phyloP scores from a whole-genome alignment of 495 filamentous ascomycete genomes.

The Podospora didyma region DNA sequence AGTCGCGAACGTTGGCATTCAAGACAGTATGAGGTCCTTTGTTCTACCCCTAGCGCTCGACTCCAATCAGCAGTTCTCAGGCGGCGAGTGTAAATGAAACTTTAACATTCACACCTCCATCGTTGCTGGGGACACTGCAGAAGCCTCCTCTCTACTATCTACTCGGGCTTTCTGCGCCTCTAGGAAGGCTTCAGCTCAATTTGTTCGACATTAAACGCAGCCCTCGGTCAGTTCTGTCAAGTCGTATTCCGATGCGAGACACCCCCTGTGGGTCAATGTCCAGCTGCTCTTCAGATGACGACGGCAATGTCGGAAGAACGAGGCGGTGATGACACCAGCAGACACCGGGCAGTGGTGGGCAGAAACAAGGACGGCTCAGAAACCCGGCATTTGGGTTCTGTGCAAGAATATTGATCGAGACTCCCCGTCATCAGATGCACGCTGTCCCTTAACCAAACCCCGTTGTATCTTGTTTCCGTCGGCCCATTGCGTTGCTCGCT shows the following conservation, averaged over 20 bases:
- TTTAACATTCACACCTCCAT: not conserved
- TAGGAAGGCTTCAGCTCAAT: conserved; percentile 2
- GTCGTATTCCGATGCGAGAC: not conserved
- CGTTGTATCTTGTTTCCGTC: not conserved
- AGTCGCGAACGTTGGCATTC: not conserved
- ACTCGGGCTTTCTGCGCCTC: too few relatives aligned
- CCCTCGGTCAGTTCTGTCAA: too few relatives aligned
- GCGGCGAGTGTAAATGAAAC: not conserved
- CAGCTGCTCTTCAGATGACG: too few relatives aligned
- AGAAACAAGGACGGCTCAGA: too few relatives aligned
- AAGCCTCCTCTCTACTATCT: not conserved
- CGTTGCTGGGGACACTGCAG: not conserved
- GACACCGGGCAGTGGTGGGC: too few relatives aligned
- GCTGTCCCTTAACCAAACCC: too few relatives aligned
- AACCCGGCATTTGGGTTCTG: too few relatives aligned
- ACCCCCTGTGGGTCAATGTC: not conserved
- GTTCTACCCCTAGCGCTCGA: not conserved
- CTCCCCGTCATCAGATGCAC: too few relatives aligned
- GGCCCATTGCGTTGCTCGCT: not conserved
- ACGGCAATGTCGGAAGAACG: too few relatives aligned
- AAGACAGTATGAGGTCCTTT: not conserved
- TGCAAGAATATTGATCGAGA: too few relatives aligned
- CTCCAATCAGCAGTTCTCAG: not conserved
- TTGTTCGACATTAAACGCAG: conserved; percentile 14
- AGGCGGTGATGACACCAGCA: too few relatives aligned